phyloP scores from a whole-genome alignment of 495 filamentous ascomycete species.

The Echria macrotheca region DNA sequence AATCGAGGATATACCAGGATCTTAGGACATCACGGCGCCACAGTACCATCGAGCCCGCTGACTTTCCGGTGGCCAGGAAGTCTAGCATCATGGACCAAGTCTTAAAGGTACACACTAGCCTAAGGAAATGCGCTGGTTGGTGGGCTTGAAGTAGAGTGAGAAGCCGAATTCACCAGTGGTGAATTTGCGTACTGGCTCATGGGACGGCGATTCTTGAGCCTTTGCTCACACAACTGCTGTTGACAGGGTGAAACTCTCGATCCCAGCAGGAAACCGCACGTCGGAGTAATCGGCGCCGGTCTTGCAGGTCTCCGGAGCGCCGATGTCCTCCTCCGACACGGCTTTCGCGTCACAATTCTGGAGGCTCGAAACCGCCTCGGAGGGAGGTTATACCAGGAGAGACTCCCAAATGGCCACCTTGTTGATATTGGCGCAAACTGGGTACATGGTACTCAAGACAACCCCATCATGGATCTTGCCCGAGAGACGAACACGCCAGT shows the following conservation, averaged over 20 bases:
- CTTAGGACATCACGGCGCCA: conserved; percentile 29
- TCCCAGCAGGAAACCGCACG: conserved; percentile 32
- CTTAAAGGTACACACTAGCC: conserved; percentile 22
- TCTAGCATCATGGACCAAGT: conserved; percentile 28
- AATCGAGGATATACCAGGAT: conserved; percentile 45
- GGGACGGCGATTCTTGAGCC: no score
- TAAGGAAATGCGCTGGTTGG: no score
- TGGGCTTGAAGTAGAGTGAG: neutral
- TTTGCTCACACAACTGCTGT: no score
- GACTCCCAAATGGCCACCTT: conserved; percentile 43
- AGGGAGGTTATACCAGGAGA: conserved; percentile 61
- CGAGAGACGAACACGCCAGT: conserved; percentile 57
- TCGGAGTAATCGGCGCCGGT: conserved; percentile 83
- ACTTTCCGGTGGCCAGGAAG: no score
- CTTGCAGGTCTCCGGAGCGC: conserved; percentile 83
- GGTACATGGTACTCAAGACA: conserved; percentile 85
- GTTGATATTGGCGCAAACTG: conserved; percentile 80
- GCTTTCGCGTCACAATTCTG: conserved; percentile 75
- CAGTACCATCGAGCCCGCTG: no score
- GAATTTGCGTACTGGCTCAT: no score
- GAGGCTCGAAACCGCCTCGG: conserved; percentile 82
- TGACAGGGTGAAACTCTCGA: conserved; percentile 34
- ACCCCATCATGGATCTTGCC: conserved; percentile 78
- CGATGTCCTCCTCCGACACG: conserved; percentile 71
- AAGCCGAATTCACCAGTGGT: no score